Conservation (phyloP, 768 basidiomycete genomes). For the Chlorophyllum brunneum region DNA sequence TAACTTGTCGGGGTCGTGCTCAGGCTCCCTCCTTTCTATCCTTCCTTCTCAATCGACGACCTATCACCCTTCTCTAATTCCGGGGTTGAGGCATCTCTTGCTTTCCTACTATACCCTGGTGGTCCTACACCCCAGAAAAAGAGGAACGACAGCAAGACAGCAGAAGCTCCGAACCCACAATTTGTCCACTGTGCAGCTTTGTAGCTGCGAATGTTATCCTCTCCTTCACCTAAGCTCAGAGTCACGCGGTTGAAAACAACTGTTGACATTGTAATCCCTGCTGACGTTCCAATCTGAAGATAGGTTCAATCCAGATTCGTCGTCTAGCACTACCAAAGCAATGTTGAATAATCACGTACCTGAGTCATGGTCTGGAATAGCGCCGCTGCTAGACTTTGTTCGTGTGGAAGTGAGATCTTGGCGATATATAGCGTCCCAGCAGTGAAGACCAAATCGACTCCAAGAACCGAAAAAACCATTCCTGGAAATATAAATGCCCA, state of each 20-base stretch:
- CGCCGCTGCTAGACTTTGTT: slow-evolving; percentile 74
- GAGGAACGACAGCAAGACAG: slow-evolving; percentile 32
- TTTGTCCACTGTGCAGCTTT: slow-evolving; percentile 61
- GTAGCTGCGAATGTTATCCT: slow-evolving; percentile 48
- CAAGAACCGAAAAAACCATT: slow-evolving; percentile 60
- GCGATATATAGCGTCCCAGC: slow-evolving; percentile 74
- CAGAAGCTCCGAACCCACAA: slow-evolving; percentile 58
- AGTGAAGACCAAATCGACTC: slow-evolving; percentile 75
- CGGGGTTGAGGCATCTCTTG: neutral
- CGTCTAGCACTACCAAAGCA: too few species aligned
- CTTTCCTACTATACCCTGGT: slow-evolving; percentile 18
- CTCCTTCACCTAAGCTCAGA: slow-evolving; percentile 20
- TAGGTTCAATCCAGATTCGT: neutral
- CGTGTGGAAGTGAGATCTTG: slow-evolving; percentile 58
- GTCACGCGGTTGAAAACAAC: slow-evolving; percentile 62
- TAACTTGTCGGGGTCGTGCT: too few species aligned
- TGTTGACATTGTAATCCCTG: slow-evolving; percentile 69
- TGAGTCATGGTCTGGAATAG: slow-evolving; percentile 79
- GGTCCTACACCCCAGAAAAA: slow-evolving; percentile 28
- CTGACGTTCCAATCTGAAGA: slow-evolving; percentile 59
- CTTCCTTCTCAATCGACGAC: too few species aligned
- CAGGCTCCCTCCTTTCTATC: too few species aligned
- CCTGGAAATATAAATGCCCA: slow-evolving; percentile 80
- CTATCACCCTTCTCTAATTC: too few species aligned
- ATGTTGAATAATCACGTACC: slow-evolving; percentile 33